Percentiles rank a stretch among this genome's conserved stretches.
Evolutionary conservation across 768 basidiomycete genomes (phyloP).

Genomic region (Pseudohyphozyma bogoriensis): DNA sequence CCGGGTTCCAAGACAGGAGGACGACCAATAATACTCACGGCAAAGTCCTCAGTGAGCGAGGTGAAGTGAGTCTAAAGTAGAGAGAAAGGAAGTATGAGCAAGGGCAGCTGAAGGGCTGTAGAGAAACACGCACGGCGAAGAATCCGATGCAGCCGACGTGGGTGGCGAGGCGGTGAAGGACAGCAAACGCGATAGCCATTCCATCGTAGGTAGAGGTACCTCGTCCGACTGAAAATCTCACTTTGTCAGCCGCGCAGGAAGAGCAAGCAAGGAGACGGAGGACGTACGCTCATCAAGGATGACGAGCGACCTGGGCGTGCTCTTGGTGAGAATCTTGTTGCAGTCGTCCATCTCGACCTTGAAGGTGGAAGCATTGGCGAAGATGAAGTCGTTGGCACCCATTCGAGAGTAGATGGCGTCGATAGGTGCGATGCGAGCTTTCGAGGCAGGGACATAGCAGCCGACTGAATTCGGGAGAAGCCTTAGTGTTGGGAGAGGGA

Average conservation of each 20-base stretch:
- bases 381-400: slow-evolving; percentile 99
- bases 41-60: slow-evolving; percentile 85
- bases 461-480: slow-evolving; percentile 70
- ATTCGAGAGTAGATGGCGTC: slow-evolving; percentile 90
- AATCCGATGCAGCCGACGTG: slow-evolving; percentile 83
- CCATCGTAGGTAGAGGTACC: slow-evolving; percentile 97
- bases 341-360: slow-evolving; percentile 92
- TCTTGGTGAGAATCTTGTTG: slow-evolving; percentile 48
- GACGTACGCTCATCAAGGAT: slow-evolving; percentile 59
- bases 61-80: slow-evolving; percentile 71
- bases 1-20: no score
- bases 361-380: slow-evolving; percentile 76
- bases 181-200: slow-evolving; percentile 96
- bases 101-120: background rate
- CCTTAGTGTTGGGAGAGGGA: background rate
- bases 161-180: slow-evolving; percentile 86
- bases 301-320: slow-evolving; percentile 85
- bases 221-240: slow-evolving; percentile 64
- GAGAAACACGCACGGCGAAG: slow-evolving; percentile 51
- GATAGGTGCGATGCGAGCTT: slow-evolving; percentile 73
- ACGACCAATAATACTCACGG: background rate
- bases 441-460: slow-evolving; percentile 81
- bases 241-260: slow-evolving; percentile 84
- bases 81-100: background rate
- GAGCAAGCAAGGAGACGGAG: slow-evolving; percentile 50